These are phyloP conservation scores for Talaromyces sp. DNA, from an alignment of 2,329 filamentous ascomycete genomes.

Conservation along the genomic window DNA sequence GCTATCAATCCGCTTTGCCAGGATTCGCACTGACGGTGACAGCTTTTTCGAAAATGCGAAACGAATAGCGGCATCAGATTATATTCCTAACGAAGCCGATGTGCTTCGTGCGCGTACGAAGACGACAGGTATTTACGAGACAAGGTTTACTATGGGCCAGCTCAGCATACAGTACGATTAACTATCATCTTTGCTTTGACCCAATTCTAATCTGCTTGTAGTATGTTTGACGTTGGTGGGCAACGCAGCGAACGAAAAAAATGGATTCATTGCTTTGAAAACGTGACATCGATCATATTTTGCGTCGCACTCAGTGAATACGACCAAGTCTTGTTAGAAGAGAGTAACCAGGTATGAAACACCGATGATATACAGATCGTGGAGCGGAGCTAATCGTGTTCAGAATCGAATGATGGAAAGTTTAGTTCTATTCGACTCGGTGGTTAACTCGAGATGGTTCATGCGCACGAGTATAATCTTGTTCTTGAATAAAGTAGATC, in stretches of 20 bases:
- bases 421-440: slow-evolving; percentile 90
- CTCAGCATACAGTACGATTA: slow-evolving; percentile 89
- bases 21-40: slow-evolving; percentile 20
- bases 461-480: slow-evolving; percentile 98
- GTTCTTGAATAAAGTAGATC: slow-evolving; percentile 97
- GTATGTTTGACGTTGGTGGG: slow-evolving; percentile 98
- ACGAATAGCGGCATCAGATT: slow-evolving; percentile 78
- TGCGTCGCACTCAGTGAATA: slow-evolving; percentile 98
- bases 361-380: slow-evolving; percentile 10
- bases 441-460: slow-evolving; percentile 98
- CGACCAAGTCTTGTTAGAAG: slow-evolving; percentile 92
- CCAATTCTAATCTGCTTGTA: slow-evolving; percentile 39
- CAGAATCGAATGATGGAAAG: slow-evolving; percentile 99
- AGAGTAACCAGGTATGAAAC: slow-evolving; percentile 81
- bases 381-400: slow-evolving; percentile 20
- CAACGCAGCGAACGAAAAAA: slow-evolving; percentile 98
- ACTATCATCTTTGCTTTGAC: slow-evolving; percentile 7
- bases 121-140: slow-evolving; percentile 98
- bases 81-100: slow-evolving; percentile 90
- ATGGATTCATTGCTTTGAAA: slow-evolving; percentile 99
- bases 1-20: background rate
- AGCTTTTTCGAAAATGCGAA: slow-evolving; percentile 95
- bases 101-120: slow-evolving; percentile 94
- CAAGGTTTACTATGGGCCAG: slow-evolving; percentile 96
- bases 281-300: slow-evolving; percentile 99